Conservation (phyloP, 768 basidiomycete species). For the Trametes coccinea region DNA sequence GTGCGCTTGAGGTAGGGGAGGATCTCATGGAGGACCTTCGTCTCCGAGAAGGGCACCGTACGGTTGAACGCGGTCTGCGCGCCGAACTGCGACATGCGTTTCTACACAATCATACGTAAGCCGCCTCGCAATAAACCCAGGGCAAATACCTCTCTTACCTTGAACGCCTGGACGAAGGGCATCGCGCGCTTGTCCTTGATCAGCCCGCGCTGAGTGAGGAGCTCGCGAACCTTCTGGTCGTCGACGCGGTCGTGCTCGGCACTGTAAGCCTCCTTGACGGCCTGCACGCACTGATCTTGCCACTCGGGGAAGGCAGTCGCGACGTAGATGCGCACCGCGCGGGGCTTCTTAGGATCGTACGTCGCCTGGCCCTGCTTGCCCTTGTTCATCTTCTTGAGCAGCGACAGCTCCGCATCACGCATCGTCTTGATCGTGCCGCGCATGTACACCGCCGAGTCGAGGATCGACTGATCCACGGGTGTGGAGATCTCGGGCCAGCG, state of each 20-base stretch:
- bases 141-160: constrained; percentile 51
- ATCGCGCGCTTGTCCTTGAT: constrained; percentile 96
- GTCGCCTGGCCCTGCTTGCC: constrained; percentile 55
- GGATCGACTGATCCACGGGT: constrained; percentile 59
- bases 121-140: not conserved
- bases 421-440: constrained; percentile 88
- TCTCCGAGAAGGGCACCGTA: constrained; percentile 80
- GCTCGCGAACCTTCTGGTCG: constrained; percentile 72
- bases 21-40: constrained; percentile 66
- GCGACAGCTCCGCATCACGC: constrained; percentile 78
- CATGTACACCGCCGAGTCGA: constrained; percentile 85
- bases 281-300: constrained; percentile 83
- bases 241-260: constrained; percentile 67
- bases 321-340: constrained; percentile 86
- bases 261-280: constrained; percentile 68
- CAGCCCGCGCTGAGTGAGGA: constrained; percentile 69
- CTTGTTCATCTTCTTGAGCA: constrained; percentile 81
- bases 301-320: constrained; percentile 90
- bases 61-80: constrained; percentile 80
- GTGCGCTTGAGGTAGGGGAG: constrained; percentile 81
- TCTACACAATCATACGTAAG: constrained; percentile 43
- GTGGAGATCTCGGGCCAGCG: constrained; percentile 72
- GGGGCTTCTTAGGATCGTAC: constrained; percentile 86
- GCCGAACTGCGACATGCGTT: constrained; percentile 78
- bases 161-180: constrained; percentile 93